Evolutionary conservation across 805 yeast species (phyloP).

Genomic region (Metschnikowia rubicola): DNA sequence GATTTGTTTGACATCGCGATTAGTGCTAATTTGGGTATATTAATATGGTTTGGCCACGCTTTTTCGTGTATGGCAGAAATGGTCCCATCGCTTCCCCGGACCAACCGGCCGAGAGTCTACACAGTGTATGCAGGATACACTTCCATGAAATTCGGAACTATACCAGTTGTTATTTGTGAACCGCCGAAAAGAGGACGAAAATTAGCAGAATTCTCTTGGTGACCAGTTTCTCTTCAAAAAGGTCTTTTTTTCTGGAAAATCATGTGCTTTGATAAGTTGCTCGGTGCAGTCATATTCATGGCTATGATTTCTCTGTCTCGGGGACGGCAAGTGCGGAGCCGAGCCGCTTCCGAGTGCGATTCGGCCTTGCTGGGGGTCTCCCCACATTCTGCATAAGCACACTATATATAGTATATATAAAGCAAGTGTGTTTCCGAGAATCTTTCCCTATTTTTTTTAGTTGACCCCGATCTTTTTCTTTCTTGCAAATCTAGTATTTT

Average conservation of each 20-base stretch:
- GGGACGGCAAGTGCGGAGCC: too few relatives aligned
- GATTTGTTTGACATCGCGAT: neutral
- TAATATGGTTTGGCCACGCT: neutral
- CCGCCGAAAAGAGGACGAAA: too few relatives aligned
- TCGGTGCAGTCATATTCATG: neutral
- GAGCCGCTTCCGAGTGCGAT: neutral
- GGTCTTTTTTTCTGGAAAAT: too few relatives aligned
- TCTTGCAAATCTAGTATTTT: neutral
- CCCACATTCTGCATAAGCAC: neutral
- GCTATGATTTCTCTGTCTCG: neutral
- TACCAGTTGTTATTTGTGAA: too few relatives aligned
- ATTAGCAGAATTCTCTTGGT: too few relatives aligned
- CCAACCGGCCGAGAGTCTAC: neutral
- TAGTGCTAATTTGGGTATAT: neutral
- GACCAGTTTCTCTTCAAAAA: too few relatives aligned
- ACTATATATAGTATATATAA: neutral
- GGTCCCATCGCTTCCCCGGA: constrained; percentile 2
- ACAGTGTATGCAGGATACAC: neutral
- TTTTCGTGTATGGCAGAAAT: neutral
- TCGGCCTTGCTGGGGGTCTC: neutral
- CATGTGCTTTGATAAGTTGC: neutral
- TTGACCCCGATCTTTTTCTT: neutral
- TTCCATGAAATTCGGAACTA: neutral
- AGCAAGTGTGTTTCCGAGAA: neutral
- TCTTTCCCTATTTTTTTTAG: neutral